Evolutionary conservation across 169 alveolate species (phyloP).

Genomic region (Babesia bovis): DNA sequence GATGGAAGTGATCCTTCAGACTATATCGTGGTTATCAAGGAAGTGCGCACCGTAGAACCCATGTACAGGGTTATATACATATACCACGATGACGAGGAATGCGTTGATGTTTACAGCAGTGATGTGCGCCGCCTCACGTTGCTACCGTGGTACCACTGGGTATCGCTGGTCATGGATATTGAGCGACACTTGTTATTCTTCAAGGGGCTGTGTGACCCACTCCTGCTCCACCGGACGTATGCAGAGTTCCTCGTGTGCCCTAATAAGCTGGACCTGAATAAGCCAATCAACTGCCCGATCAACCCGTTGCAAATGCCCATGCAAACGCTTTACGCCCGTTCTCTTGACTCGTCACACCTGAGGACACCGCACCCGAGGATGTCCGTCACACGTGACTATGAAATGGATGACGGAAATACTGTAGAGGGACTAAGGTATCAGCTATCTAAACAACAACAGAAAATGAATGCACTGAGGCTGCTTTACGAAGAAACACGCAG

Average conservation of each 20-base stretch:
- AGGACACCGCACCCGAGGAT: constrained; percentile 33
- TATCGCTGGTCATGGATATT: constrained; percentile 17
- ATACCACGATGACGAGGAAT: constrained; percentile 62
- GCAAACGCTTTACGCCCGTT: constrained; percentile 2
- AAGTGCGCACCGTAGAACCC: constrained; percentile 41
- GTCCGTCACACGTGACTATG: not conserved
- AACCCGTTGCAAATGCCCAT: constrained; percentile 63
- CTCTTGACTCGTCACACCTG: not conserved
- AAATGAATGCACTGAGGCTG: constrained; percentile 35
- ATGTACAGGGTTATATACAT: constrained; percentile 40
- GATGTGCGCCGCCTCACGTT: constrained; percentile 48
- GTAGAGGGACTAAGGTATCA: constrained; percentile 16
- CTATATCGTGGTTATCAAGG: constrained; percentile 48
- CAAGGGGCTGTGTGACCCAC: constrained; percentile 3
- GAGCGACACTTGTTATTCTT: constrained; percentile 21
- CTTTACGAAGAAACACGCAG: constrained; percentile 25
- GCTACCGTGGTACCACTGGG: constrained; percentile 64
- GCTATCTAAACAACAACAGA: constrained; percentile 21
- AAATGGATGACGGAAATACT: not conserved
- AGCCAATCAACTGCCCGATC: constrained; percentile 20
- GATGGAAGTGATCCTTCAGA: constrained; percentile 63
- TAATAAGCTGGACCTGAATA: constrained; percentile 14
- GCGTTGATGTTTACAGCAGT: constrained; percentile 24
- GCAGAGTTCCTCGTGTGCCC: constrained; percentile 28
- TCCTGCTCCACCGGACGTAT: not conserved